Evolutionary conservation across 1,284 basidiomycete species (phyloP), one percentile per base, ranked within the genome.

Genomic region (Ustilago curta): DNA sequence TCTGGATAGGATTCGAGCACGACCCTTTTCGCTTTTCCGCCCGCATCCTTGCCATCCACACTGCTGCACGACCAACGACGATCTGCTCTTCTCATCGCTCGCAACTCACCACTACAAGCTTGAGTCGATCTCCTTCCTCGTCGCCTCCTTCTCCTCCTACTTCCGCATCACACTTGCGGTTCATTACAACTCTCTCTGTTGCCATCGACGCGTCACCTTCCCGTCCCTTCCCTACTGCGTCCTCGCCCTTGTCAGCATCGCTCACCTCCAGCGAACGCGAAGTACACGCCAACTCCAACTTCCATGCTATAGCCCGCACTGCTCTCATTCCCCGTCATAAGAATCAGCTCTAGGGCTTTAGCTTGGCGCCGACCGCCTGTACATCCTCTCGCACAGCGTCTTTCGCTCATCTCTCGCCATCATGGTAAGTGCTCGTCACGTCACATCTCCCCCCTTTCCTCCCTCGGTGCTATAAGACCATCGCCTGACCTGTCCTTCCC

Each of bases 361-460:
- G 11, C 14, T 31, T 31, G 23, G 50, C 37, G 40, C n/a, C 50
- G 3, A 32, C 29, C 42, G 16, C 31, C 27, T 31, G 14, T n/a
- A 27, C 32, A 44, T 11, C 19, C 27, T 23, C 42, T 18, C 42
- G 18, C 54, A 11, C 47, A 54, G 66, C 66, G 56, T 29, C 51
- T 45, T 21, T 50, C 65, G 59, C 59, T 68, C 31, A 54, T 23
- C 29, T 23, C 27, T 27, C 66, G 66, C 59, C 66, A 56, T 69
- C 66, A 69, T 69, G 66, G 66, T 69, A 63, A 54, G 56, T 69
- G 16, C 14, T 29, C 47, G 25, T 31, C 27, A 4, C 14, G 7
- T 2, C 35, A 19, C 44, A n/a, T n/a, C 25, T 16, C 23, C 21
- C 35, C 8, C 14, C 16, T 18, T 23, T 1, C 29, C 23, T 8